Evolutionary conservation across 345 rosid genomes (phyloP).

Genomic region (Lepidium sativum): DNA sequence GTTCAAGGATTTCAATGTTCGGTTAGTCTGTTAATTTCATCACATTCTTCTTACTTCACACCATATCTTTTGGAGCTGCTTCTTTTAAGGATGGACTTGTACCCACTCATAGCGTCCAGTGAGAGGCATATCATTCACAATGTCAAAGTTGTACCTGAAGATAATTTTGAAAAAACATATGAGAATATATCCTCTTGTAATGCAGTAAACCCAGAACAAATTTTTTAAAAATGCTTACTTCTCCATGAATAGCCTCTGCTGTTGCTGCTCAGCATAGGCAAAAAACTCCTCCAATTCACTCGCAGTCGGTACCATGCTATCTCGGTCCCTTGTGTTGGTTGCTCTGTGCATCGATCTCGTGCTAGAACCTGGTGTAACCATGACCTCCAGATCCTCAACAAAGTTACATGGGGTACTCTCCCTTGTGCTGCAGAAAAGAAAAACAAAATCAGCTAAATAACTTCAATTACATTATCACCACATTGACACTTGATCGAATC

Average conservation of each 20-base stretch:
- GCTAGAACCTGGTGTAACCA: constrained; percentile 43
- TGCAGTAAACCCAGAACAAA: background rate
- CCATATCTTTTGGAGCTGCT: constrained; percentile 4
- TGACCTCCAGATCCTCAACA: constrained; percentile 28
- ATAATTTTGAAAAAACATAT: background rate
- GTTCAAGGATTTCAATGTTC: constrained; percentile 7
- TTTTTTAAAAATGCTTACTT: constrained; percentile 35
- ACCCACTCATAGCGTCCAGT: constrained; percentile 77
- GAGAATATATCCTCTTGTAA: background rate
- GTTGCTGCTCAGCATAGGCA: constrained; percentile 52
- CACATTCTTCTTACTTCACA: constrained; percentile 20
- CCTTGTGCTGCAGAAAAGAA: constrained; percentile 42
- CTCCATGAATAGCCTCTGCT: constrained; percentile 46
- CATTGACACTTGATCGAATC: too few species aligned
- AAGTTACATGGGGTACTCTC: constrained; percentile 60
- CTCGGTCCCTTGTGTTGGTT: constrained; percentile 21
- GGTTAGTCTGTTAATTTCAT: constrained; percentile 28
- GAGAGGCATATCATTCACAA: constrained; percentile 60
- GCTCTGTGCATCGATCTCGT: constrained; percentile 27
- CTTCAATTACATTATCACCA: background rate
- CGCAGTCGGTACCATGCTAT: constrained; percentile 30
- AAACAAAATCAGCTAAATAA: background rate
- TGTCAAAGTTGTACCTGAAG: constrained; percentile 78
- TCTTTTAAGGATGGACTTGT: constrained; percentile 38
- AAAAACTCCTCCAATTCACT: constrained; percentile 70